Base-by-base conservation (phyloP, 371 early-diverging fungal genomes). In the Apophysomyces sp. region DNA sequence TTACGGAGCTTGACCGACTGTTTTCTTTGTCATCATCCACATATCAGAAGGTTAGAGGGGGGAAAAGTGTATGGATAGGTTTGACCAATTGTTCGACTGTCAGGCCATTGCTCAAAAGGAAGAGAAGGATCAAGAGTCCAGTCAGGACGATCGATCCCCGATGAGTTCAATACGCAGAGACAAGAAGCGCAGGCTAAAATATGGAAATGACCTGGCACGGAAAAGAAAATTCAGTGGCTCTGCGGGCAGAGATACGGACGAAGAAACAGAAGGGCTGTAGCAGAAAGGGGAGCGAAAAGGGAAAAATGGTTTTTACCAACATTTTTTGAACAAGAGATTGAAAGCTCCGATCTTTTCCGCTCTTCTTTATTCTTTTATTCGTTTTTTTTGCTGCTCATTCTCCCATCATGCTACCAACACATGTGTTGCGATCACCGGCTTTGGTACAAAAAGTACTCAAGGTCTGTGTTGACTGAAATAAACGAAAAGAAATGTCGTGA, bases 21-120 rank as follows among this genome's bases (percentile, higher is more conserved):
- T 88, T 88, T 58, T 86, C 87, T 18, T 65, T 82, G 58, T 86
- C 87, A 1, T 85, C 86, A 6, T 83, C 87, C 7, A 87, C 87
- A 3, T 87, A 85, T 70, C 82, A 83, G 71, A 87, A 87, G 76
- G 87, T 78, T 18, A 44, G 2, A 21, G n/a, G 11, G 21, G 11
- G 0, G 21, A 18, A 4, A 9, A 5, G 18, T 21, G 9, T 21
- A 6, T 9, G 8, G n/a, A 9, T 44, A 9, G 8, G 9, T 44
- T 9, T 44, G 21, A 44, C 18, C 9, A 21, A 18, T 3, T 41
- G 6, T 44, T 55, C 21, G 26, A 21, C 28, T 3, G 9, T n/a
- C 69, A 85, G 85, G 85, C 85, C 21, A 58, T 85, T 11, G 81
- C 80, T 32, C 74, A 76, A 60, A 85, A 83, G 44, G 85, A 83